These are phyloP conservation scores for Thalassiosira exigua DNA, from an alignment of 352 stramenopile genomes.

Conservation along the genomic window DNA sequence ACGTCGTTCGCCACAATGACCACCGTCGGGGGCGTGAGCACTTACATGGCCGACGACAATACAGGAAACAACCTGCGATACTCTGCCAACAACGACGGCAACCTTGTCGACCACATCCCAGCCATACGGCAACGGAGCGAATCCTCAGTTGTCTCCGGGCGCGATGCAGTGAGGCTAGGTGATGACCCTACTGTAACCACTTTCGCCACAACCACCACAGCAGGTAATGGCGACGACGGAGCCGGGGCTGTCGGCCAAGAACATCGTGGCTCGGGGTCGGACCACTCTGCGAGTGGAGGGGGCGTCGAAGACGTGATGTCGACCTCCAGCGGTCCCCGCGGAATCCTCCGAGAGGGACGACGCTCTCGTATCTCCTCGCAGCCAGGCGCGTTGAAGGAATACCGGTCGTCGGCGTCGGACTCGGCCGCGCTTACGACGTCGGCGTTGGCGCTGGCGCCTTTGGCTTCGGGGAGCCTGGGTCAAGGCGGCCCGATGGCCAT, in stretches of 20 bases:
- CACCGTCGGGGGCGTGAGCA: slow-evolving; percentile 33
- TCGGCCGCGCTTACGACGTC: background rate
- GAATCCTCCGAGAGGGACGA: slow-evolving; percentile 38
- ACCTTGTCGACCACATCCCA: slow-evolving; percentile 32
- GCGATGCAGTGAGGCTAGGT: slow-evolving; percentile 25
- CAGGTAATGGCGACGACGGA: background rate
- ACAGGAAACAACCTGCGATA: background rate
- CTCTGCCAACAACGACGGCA: background rate
- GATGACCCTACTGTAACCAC: slow-evolving; percentile 37
- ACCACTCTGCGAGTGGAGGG: slow-evolving; percentile 2
- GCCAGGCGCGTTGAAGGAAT: slow-evolving; percentile 8
- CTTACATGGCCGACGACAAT: background rate
- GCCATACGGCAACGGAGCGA: no score
- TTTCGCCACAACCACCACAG: slow-evolving; percentile 38
- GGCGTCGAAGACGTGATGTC: background rate
- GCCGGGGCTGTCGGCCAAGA: background rate
- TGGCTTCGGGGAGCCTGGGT: background rate
- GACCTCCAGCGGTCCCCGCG: background rate
- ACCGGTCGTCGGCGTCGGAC: background rate
- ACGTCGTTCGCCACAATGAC: slow-evolving; percentile 49
- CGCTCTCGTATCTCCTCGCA: slow-evolving; percentile 12
- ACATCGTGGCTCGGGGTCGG: background rate
- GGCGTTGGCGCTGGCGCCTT: background rate
- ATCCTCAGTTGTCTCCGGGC: slow-evolving; percentile 22
- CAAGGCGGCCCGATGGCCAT: background rate